Conservation (phyloP, 2,329 filamentous ascomycete species). For the Hypocreales sp. region DNA sequence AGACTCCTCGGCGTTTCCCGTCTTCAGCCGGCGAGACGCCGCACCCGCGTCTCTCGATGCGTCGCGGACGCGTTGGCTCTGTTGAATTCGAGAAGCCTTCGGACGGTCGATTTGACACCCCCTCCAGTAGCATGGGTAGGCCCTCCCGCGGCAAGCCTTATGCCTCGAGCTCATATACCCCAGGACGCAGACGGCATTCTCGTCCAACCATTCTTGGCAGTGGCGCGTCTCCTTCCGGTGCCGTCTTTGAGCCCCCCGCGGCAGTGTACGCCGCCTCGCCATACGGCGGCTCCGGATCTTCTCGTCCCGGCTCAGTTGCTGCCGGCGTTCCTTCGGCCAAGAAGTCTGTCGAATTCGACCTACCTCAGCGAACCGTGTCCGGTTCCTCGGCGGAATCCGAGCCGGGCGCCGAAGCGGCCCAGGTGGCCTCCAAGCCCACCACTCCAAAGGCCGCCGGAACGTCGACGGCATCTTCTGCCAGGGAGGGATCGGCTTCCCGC, state of each 20-base stretch:
- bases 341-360: constrained; percentile 5
- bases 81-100: constrained; percentile 2
- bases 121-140: neutral
- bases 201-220: constrained; percentile 4
- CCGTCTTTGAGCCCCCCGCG: constrained; percentile 2
- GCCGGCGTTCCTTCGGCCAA: neutral
- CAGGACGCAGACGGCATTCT: constrained; percentile 2
- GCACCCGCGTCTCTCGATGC: neutral
- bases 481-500: neutral
- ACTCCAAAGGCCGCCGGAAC: neutral
- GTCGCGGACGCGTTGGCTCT: constrained; percentile 1
- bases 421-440: neutral
- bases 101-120: neutral
- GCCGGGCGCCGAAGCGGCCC: neutral
- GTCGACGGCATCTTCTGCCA: neutral
- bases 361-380: neutral
- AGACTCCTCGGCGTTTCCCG: constrained; percentile 6
- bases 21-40: neutral
- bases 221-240: constrained; percentile 1
- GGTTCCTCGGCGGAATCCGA: neutral
- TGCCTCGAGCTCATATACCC: constrained; percentile 3
- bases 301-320: neutral
- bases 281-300: neutral
- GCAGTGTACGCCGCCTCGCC: neutral
- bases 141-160: constrained; percentile 1